A percentile compares a stretch with the other conserved stretches of the same genome.
Evolutionary conservation across 164 flowering plant genomes (phyloP).

Genomic region (Liriodendron chinense): DNA sequence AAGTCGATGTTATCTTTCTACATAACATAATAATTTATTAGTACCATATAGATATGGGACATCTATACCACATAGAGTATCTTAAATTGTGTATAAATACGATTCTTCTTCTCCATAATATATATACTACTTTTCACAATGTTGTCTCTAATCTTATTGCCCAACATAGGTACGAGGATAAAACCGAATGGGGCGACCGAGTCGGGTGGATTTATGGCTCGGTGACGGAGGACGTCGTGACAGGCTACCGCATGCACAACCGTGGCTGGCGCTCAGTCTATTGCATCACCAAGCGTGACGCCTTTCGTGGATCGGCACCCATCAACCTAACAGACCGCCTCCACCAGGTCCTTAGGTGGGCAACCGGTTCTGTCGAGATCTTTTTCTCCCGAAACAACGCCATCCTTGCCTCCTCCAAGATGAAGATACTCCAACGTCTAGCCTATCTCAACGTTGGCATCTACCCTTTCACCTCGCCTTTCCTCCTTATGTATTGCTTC

Average conservation of each 20-base stretch:
- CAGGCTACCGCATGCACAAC: constrained; percentile 88
- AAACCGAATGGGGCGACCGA: constrained; percentile 85
- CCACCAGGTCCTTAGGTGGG: constrained; percentile 83
- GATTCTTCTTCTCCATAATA: neutral
- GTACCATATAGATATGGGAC: too few relatives aligned
- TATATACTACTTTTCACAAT: neutral
- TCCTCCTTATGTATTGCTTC: constrained; percentile 70
- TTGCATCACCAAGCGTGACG: constrained; percentile 73
- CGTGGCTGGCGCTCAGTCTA: constrained; percentile 82
- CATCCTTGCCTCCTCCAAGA: constrained; percentile 36
- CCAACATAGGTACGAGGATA: constrained; percentile 62
- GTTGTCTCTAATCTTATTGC: neutral
- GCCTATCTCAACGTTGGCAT: constrained; percentile 74
- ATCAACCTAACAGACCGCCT: constrained; percentile 77
- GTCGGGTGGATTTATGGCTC: constrained; percentile 93
- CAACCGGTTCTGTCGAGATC: constrained; percentile 83
- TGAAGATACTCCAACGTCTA: constrained; percentile 62
- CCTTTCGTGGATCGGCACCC: constrained; percentile 81
- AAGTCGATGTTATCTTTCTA: too few relatives aligned
- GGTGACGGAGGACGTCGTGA: constrained; percentile 83
- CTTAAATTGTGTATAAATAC: neutral
- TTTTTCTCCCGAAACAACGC: constrained; percentile 86
- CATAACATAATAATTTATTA: too few relatives aligned
- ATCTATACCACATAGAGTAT: neutral
- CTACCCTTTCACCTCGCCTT: constrained; percentile 73